phyloP scores from a whole-genome alignment of 441 rosid species.

The Populus tomentosa region DNA sequence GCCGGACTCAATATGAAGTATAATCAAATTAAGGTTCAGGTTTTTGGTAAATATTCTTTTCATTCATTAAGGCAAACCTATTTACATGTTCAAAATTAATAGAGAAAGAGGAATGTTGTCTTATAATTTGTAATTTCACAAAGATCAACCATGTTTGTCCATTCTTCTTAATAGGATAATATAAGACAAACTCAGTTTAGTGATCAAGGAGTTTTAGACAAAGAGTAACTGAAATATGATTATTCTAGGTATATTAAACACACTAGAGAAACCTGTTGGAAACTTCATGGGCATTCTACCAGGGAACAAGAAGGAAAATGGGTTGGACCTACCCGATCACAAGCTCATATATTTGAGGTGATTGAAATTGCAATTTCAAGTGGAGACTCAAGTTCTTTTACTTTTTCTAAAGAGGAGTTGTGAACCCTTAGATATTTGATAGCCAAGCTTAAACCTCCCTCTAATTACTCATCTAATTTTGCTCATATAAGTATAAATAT shows the following conservation, averaged over 20 bases:
- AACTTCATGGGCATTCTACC: background rate
- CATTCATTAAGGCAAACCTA: background rate
- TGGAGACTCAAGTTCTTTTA: background rate
- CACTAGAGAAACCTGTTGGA: background rate
- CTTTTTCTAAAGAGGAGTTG: too few species aligned
- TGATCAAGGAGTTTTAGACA: background rate
- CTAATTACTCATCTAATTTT: background rate
- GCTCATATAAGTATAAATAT: background rate
- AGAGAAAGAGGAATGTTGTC: background rate
- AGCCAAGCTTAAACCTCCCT: background rate
- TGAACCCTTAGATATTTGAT: too few species aligned
- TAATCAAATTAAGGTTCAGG: background rate
- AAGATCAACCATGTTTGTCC: too few species aligned
- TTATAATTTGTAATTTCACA: background rate
- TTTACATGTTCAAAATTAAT: background rate
- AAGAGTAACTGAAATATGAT: background rate
- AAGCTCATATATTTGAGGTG: background rate
- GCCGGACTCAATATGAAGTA: background rate
- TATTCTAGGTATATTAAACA: background rate
- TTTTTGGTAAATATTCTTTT: background rate
- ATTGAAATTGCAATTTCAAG: background rate
- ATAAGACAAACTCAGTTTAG: too few species aligned
- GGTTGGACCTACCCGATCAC: background rate
- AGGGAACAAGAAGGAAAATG: background rate
- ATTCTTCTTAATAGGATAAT: too few species aligned